Evolutionary conservation across 1,284 basidiomycete species (phyloP).

Genomic region (Trichosporon ovoides): DNA sequence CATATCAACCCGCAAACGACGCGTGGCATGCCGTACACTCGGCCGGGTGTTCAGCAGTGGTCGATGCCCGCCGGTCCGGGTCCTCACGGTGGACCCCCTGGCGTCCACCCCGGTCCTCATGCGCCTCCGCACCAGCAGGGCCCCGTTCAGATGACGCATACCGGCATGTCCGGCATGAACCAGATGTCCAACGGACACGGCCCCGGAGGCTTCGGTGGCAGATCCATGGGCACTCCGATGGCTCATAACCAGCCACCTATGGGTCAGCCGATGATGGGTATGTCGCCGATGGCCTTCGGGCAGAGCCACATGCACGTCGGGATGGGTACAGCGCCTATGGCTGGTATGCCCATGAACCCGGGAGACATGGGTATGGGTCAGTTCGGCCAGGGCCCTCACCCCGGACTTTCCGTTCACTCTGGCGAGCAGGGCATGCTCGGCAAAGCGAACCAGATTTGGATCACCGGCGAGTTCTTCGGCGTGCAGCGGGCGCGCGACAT

Average conservation of each 20-base stretch:
- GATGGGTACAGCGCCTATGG: conserved; percentile 37
- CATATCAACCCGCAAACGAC: conserved; percentile 38
- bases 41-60: conserved; percentile 37
- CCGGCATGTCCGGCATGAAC: conserved; percentile 31
- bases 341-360: conserved; percentile 20
- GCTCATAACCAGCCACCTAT: conserved; percentile 23
- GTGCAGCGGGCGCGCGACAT: conserved; percentile 93
- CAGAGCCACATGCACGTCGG: conserved; percentile 39
- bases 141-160: conserved; percentile 35
- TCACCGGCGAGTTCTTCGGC: conserved; percentile 95
- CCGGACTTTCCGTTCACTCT: conserved; percentile 37
- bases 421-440: conserved; percentile 53
- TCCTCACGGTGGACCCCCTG: conserved; percentile 11
- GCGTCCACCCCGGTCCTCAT: conserved; percentile 11
- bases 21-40: conserved; percentile 40
- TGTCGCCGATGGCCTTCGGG: conserved; percentile 23
- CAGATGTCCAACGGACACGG: conserved; percentile 21
- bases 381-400: conserved; percentile 36
- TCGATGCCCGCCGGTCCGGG: conserved; percentile 18
- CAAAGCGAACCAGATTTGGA: conserved; percentile 73
- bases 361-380: conserved; percentile 32
- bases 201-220: conserved; percentile 14
- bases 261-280: conserved; percentile 22
- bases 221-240: conserved; percentile 25
- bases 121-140: conserved; percentile 21